Evolutionary conservation across 2,329 filamentous ascomycete genomes (phyloP), one percentile per base, ranked within the genome.

Genomic region (Neonectria sp.): DNA sequence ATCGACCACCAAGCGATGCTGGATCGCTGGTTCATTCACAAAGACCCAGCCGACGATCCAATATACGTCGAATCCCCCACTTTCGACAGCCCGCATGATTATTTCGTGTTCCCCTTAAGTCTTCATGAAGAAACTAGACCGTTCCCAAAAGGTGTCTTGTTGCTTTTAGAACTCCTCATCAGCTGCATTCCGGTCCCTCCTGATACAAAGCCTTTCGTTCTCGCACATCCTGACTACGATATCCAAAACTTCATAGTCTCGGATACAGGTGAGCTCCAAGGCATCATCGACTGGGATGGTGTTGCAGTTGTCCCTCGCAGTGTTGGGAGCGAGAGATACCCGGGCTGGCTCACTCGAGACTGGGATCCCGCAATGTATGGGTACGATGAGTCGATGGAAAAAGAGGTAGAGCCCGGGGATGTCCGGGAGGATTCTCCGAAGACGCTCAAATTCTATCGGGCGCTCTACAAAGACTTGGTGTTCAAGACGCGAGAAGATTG

Each of bases 241-340:
- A 70, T 76, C 12, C 73, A 79, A 40, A 79, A 79, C 51, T 69
- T 80, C 53, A 68, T 79, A 9, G 77, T 80, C 0, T 73, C 73
- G 0, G 71, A 75, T 29, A 69, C 75, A 1, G 77, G 78, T 11
- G 61, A 72, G n/a, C 67, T 81, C 2, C 63, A 53, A 9, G 75
- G 57, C 15, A 62, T 79, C 9, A 76, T 80, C 43, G 77, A 78
- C 65, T 80, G 77, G 78, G 76, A 78, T 43, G 71, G 70, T 9
- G 68, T 77, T 6, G 62, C 56, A 17, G 64, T 70, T 7, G 66
- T 72, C 15, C 76, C 78, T 17, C 72, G 70, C 6, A 70, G 51
- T 29, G 8, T 77, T 31, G 78, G 76, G 5, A 77, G 76, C 29
- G 56, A 60, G 7, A 45, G 55, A 29, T 73, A 71, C 27, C 69